Evolutionary conservation across 2,329 filamentous ascomycete genomes (phyloP), one percentile per base, ranked within the genome.

Genomic region (Trichophyton mentagrophytes): DNA sequence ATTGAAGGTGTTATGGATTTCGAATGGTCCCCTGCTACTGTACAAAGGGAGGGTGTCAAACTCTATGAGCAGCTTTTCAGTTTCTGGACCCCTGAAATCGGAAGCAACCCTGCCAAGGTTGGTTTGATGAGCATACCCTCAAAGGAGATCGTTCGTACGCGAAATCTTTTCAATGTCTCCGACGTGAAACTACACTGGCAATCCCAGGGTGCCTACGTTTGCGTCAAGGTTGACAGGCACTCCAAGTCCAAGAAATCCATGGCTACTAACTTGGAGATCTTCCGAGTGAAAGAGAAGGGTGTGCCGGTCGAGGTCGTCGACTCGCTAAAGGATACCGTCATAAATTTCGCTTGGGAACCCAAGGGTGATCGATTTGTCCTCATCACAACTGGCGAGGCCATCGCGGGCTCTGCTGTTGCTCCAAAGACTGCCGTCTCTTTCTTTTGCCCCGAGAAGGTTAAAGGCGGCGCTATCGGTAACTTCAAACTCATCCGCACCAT

Each of bases 181-280:
- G 93, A 99, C 73, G 93, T 89, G 62, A 99, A 97, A 80, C 84
- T 99, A 17, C 93, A 99, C 81, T 99, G 93, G 93, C 93, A 99
- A 78, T 96, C 90, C 3, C 90, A 96, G 65, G 89, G 86, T 61
- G 83, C 87, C 63, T 99, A 96, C 72, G 85, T 99, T 63, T 97
- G 93, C 72, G 92, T 97, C 74, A 99, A 99, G 83, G 93, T 99
- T 61, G 93, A 99, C 75, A 84, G 93, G 66, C 93, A 99, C 81
- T 96, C 90, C 74, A 99, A 99, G 78, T 96, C 91, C 61, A 97
- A 97, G 82, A 99, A 97, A 78, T 96, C 90, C 2, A 84, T 95
- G 69, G 92, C 91, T 64, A 99, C 93, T 36, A 97, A 95, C 67
- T 84, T 99, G 40, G 93, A 99, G 75, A 97, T 99, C 72, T 99